phyloP scores from a whole-genome alignment of 495 filamentous ascomycete genomes.

The Talaromyces borbonicus region DNA sequence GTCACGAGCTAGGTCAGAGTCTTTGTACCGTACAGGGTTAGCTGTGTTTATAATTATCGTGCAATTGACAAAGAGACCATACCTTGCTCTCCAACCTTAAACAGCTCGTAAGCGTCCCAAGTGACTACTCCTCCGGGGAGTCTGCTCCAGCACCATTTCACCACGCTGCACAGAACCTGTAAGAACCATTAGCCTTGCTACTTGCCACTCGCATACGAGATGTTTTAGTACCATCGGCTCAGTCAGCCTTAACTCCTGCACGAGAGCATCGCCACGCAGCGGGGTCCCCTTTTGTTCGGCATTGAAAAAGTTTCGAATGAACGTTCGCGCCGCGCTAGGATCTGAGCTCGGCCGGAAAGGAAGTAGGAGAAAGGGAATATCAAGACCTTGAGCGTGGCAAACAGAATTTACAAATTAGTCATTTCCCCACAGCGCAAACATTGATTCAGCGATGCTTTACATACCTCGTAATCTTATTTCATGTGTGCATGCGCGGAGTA shows the following conservation, averaged over 20 bases:
- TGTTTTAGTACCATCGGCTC: constrained; percentile 80
- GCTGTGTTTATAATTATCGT: neutral
- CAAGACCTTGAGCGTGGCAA: constrained; percentile 66
- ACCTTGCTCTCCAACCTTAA: constrained; percentile 92
- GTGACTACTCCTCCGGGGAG: constrained; percentile 85
- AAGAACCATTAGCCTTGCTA: constrained; percentile 1
- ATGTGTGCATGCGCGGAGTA: constrained; percentile 72
- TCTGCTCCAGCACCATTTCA: constrained; percentile 99
- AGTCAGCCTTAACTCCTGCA: constrained; percentile 82
- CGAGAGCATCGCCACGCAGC: constrained; percentile 57
- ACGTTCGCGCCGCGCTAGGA: constrained; percentile 79
- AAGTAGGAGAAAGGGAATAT: constrained; percentile 88
- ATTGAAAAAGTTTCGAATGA: constrained; percentile 90
- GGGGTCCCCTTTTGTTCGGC: constrained; percentile 32
- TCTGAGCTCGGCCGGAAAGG: constrained; percentile 91
- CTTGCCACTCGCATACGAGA: neutral
- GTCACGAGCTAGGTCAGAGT: constrained; percentile 84
- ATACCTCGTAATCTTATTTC: constrained; percentile 94
- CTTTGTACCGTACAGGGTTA: constrained; percentile 30
- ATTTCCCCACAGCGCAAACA: neutral
- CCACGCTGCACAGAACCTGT: constrained; percentile 82
- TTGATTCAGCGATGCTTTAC: too few relatives aligned
- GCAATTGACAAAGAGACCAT: constrained; percentile 17
- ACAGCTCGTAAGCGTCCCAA: constrained; percentile 95
- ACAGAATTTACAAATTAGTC: constrained; percentile 6